Evolutionary conservation across 345 rosid genomes (phyloP).

Genomic region (Citrus sinensis): DNA sequence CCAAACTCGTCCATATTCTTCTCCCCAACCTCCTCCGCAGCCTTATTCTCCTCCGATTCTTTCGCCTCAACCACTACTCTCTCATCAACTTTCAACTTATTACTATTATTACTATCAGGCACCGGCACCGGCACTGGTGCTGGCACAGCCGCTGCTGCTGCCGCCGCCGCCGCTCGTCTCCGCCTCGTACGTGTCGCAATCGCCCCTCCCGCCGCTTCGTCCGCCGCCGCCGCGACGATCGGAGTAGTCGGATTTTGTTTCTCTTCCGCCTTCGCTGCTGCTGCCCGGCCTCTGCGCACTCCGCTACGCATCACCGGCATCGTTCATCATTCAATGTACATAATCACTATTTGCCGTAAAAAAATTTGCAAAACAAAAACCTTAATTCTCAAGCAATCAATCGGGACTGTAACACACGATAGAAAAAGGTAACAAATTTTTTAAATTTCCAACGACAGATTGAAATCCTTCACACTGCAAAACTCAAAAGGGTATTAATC

Average conservation of each 20-base stretch:
- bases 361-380: neutral
- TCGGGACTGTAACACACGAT: neutral
- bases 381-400: conserved; percentile 9
- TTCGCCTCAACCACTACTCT: conserved; percentile 26
- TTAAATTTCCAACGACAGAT: neutral
- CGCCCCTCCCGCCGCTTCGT: conserved; percentile 34
- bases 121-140: conserved; percentile 5
- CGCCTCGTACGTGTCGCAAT: conserved; percentile 60
- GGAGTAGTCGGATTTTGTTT: conserved; percentile 19
- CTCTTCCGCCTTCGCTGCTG: conserved; percentile 9
- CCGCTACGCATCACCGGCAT: conserved; percentile 72
- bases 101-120: conserved; percentile 8
- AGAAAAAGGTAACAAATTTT: neutral
- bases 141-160: neutral
- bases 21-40: conserved; percentile 37
- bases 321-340: conserved; percentile 46
- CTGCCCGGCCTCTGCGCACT: conserved; percentile 51
- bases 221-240: conserved; percentile 34
- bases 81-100: conserved; percentile 18
- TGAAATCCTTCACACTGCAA: neutral
- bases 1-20: conserved; percentile 40
- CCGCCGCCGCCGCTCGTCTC: conserved; percentile 49
- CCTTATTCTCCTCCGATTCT: conserved; percentile 19
- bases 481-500: neutral
- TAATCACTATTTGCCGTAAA: conserved; percentile 12